Percentiles rank a stretch among this genome's conserved stretches.
Conservation (phyloP, 495 filamentous ascomycete genomes). For the Cladorrhinum samala region DNA sequence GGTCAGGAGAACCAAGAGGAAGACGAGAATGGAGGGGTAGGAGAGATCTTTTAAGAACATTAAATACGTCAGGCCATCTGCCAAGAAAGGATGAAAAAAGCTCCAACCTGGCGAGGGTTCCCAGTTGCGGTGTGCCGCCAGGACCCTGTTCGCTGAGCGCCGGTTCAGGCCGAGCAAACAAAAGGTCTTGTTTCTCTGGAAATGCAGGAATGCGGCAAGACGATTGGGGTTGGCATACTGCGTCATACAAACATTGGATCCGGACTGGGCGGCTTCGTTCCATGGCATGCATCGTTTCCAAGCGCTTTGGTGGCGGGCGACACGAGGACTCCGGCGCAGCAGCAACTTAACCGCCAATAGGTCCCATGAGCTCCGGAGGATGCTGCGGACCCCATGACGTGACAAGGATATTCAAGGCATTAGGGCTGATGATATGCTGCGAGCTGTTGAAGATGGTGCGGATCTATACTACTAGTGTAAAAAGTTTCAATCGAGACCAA, state of each 20-base stretch:
- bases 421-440: neutral
- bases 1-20: neutral
- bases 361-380: too few species aligned
- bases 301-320: neutral
- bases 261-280: too few species aligned
- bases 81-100: neutral
- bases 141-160: neutral
- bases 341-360: neutral
- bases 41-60: neutral
- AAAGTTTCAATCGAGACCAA: too few species aligned
- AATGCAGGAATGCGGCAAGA: neutral
- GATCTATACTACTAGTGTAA: too few species aligned
- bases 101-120: neutral
- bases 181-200: too few species aligned
- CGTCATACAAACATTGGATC: too few species aligned
- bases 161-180: neutral
- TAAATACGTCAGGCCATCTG: neutral
- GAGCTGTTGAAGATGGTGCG: neutral
- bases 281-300: neutral
- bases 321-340: neutral
- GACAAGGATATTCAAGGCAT: neutral
- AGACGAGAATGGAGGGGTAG: neutral
- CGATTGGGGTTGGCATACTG: neutral
- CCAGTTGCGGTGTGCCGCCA: neutral
- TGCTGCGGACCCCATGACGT: neutral